Evolutionary conservation across 139 green algal genomes (phyloP), one percentile per base, ranked within the genome.

Genomic region (Eudorina sp.): DNA sequence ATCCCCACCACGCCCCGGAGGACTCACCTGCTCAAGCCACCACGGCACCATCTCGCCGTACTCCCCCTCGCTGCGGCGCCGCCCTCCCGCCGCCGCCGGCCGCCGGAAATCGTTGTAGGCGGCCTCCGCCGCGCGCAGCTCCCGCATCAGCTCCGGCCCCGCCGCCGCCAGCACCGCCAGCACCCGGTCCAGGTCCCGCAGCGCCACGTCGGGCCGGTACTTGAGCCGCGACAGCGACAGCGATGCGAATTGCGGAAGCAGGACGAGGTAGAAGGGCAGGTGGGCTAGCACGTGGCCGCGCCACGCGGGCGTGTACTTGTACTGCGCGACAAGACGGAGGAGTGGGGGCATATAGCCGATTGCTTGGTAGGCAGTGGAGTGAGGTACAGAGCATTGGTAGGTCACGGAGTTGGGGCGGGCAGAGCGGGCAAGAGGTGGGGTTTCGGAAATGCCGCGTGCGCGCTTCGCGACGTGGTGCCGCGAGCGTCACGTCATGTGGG

Each of bases 261-360:
- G 94, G 31, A 91, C 29, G 19, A 84, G 80, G 92, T 97, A 98
- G 92, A 97, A 97, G 70, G 96, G 96, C 69, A 98, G 89, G 94
- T 96, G 94, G 27, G 92, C 80, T 53, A 97, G 89, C 86, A 98
- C 95, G 77, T 97, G 93, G 34, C 69, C 27, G 36, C 94, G 93
- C 96, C 95, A 98, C 72, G 93, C 92, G 0, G 89, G 79, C 1
- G 60, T 88, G 89, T 96, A 94, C n/a, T 66, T 78, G 64, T 87
- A 78, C 81, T 87, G 81, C 64, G 13, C 27, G 60, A 64, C 29
- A 46, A 29, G 66, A 2, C 38, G 46, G 31, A 7, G 46, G 66
- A 48, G 21, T 29, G 38, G 31, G 31, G 66, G 66, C 13, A 58
- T 58, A 16, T 58, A 58, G 51, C 13, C 51, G 51, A 16, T n/a